Conservation (phyloP, 805 yeast genomes). For the Cyberlindnera sargentensis region DNA sequence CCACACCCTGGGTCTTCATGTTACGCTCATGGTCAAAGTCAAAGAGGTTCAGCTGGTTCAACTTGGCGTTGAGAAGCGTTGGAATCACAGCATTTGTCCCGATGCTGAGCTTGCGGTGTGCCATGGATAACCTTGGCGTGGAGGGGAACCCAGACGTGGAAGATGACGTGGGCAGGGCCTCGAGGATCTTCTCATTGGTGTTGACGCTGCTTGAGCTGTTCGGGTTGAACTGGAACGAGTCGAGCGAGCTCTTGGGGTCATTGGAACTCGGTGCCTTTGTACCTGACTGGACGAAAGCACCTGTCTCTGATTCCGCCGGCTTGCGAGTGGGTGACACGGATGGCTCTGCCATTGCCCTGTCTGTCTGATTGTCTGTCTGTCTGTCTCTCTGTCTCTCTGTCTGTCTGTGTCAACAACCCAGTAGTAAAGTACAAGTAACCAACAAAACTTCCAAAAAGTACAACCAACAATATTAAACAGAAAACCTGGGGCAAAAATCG, state of each 20-base stretch:
- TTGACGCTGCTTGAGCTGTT: not conserved
- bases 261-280: too few species aligned
- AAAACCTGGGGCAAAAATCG: too few species aligned
- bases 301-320: too few species aligned
- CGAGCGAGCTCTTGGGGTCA: not conserved
- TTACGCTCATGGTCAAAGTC: slow-evolving; percentile 10
- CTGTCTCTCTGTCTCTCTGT: too few species aligned
- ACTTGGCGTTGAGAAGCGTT: slow-evolving; percentile 21
- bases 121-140: slow-evolving; percentile 4
- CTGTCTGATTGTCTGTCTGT: too few species aligned
- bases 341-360: too few species aligned
- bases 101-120: slow-evolving; percentile 14
- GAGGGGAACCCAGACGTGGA: slow-evolving; percentile 5
- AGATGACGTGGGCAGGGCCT: slow-evolving; percentile 8
- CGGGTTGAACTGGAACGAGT: not conserved
- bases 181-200: slow-evolving; percentile 16
- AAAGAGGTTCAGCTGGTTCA: slow-evolving; percentile 21
- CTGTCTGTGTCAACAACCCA: too few species aligned
- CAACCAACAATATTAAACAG: too few species aligned
- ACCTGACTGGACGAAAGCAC: too few species aligned
- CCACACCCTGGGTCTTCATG: slow-evolving; percentile 3
- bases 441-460: too few species aligned
- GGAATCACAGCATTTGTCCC: slow-evolving; percentile 21
- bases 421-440: too few species aligned
- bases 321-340: too few species aligned